A percentile compares a stretch with the other conserved stretches of the same genome.
phyloP scores from a whole-genome alignment of 495 filamentous ascomycete species.

The Xylaria bambusicola region DNA sequence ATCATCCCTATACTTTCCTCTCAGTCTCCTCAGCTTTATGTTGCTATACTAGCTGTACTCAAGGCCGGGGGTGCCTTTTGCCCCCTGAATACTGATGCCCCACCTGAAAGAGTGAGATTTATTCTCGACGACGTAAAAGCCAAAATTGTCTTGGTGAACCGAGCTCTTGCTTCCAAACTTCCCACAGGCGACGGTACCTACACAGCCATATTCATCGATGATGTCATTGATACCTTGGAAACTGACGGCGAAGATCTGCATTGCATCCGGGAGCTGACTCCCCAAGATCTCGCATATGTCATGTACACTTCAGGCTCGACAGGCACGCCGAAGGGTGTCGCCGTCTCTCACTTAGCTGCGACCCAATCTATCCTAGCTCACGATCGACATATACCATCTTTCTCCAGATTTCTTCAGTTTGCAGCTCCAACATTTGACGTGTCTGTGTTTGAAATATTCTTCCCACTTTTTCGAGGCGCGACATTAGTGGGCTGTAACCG shows the following conservation, averaged over 20 bases:
- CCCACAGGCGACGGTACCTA: constrained; percentile 22
- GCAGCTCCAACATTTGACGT: constrained; percentile 87
- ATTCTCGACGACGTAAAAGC: constrained; percentile 69
- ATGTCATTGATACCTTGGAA: constrained; percentile 5
- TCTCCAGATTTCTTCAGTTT: constrained; percentile 81
- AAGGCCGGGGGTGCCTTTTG: constrained; percentile 81
- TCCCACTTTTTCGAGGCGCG: constrained; percentile 67
- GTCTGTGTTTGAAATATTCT: constrained; percentile 87
- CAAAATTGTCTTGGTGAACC: constrained; percentile 54
- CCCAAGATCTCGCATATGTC: constrained; percentile 70
- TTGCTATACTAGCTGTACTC: constrained; percentile 69
- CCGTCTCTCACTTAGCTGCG: constrained; percentile 72
- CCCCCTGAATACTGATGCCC: constrained; percentile 71
- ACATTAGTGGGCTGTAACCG: constrained; percentile 72
- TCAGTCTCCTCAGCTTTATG: constrained; percentile 71
- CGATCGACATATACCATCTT: constrained; percentile 68
- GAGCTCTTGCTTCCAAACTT: constrained; percentile 36
- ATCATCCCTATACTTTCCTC: constrained; percentile 74
- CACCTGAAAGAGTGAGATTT: constrained; percentile 70
- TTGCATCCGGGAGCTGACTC: constrained; percentile 16
- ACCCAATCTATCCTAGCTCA: constrained; percentile 79
- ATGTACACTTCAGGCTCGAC: constrained; percentile 93
- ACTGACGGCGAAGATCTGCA: not conserved
- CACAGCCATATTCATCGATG: constrained; percentile 32
- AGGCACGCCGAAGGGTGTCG: constrained; percentile 85